phyloP scores from a whole-genome alignment of 768 basidiomycete genomes.

The Lactarius hatsudake region DNA sequence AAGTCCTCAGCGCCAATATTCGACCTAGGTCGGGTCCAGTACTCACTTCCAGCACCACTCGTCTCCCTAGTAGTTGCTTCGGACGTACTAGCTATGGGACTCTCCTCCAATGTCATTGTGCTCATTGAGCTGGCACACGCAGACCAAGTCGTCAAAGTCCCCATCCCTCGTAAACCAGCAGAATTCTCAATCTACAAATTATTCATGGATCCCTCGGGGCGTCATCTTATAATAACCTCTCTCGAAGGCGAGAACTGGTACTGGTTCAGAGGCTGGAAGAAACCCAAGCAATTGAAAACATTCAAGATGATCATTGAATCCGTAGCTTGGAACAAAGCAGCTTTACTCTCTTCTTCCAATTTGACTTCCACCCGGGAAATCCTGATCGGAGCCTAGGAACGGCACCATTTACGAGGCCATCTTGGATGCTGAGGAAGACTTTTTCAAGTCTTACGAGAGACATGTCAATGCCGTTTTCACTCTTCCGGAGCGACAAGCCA shows the following conservation, averaged over 20 bases:
- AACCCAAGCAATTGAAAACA: slow-evolving; percentile 71
- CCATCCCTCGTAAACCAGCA: slow-evolving; percentile 67
- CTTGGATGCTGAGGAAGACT: slow-evolving; percentile 86
- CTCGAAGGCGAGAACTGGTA: slow-evolving; percentile 93
- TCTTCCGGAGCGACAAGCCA: slow-evolving; percentile 74
- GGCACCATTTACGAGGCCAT: slow-evolving; percentile 88
- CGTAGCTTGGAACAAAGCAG: slow-evolving; percentile 84
- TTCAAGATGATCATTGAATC: slow-evolving; percentile 89
- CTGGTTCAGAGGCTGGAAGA: slow-evolving; percentile 75
- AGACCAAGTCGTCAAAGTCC: slow-evolving; percentile 82
- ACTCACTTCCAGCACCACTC: slow-evolving; percentile 81
- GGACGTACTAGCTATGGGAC: slow-evolving; percentile 82
- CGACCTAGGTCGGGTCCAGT: slow-evolving; percentile 86
- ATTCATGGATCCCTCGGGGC: slow-evolving; percentile 90
- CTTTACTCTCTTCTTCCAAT: slow-evolving; percentile 59
- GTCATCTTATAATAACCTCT: slow-evolving; percentile 86
- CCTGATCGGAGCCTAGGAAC: slow-evolving; percentile 78
- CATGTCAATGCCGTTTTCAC: slow-evolving; percentile 72
- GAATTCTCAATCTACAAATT: slow-evolving; percentile 79
- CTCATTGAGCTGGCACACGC: slow-evolving; percentile 88
- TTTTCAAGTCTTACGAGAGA: slow-evolving; percentile 86
- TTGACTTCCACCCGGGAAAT: slow-evolving; percentile 79
- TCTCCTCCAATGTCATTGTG: slow-evolving; percentile 71
- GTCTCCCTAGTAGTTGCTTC: slow-evolving; percentile 80
- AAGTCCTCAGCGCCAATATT: slow-evolving; percentile 59